phyloP scores from a whole-genome alignment of 2,329 filamentous ascomycete genomes.

The Diaporthe citri region DNA sequence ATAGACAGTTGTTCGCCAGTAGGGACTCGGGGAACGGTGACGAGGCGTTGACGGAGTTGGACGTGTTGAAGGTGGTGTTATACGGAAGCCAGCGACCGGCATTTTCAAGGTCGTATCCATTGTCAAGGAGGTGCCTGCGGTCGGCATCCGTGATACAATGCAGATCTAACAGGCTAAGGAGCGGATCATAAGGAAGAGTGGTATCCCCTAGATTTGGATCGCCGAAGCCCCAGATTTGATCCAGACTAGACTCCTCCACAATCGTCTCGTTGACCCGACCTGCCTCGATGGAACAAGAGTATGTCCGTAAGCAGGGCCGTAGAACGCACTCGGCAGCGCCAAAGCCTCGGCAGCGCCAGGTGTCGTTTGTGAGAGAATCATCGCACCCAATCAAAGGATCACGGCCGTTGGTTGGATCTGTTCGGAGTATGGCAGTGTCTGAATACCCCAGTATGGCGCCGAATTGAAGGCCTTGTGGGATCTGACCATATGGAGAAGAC shows the following conservation, averaged over 20 bases:
- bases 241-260: background rate
- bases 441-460: background rate
- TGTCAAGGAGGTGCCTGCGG: background rate
- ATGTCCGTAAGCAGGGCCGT: constrained; percentile 26
- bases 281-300: constrained; percentile 16
- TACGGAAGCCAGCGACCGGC: constrained; percentile 16
- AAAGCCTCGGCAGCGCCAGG: constrained; percentile 30
- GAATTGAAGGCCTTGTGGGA: background rate
- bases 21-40: constrained; percentile 14
- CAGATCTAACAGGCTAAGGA: background rate
- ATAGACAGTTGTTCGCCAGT: background rate
- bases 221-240: background rate
- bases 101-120: background rate
- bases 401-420: background rate
- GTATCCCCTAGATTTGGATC: background rate
- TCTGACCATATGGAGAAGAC: no score
- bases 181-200: no score
- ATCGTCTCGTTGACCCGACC: constrained; percentile 4
- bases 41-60: background rate
- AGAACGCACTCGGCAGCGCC: constrained; percentile 12
- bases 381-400: background rate
- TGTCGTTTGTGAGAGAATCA: background rate
- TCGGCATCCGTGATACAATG: background rate
- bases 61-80: background rate
- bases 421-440: background rate